These are phyloP conservation scores for Pyrrhoderma noxium DNA, from an alignment of 1,284 basidiomycete species.

Conservation along the genomic window DNA sequence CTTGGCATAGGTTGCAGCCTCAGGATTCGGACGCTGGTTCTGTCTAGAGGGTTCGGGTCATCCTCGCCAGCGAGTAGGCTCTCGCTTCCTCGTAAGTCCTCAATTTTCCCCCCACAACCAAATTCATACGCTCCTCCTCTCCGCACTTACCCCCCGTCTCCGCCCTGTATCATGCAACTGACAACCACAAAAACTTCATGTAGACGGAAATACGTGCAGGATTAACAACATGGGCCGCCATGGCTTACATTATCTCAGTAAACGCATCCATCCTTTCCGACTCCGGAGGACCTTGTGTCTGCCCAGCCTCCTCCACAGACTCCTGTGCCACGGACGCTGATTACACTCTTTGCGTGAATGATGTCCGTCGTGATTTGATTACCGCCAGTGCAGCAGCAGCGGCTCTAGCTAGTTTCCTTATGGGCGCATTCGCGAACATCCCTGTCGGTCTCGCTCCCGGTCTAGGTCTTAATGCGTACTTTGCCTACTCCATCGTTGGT, in stretches of 20 bases:
- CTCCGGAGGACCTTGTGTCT: slow-evolving; percentile 79
- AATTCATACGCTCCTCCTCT: too few species aligned
- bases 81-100: slow-evolving; percentile 60
- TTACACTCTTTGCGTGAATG: slow-evolving; percentile 62
- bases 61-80: slow-evolving; percentile 64
- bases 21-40: slow-evolving; percentile 74
- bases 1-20: slow-evolving; percentile 55
- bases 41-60: slow-evolving; percentile 78
- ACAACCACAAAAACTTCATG: neutral
- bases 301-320: slow-evolving; percentile 35
- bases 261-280: slow-evolving; percentile 73
- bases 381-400: slow-evolving; percentile 75
- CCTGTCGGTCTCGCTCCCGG: slow-evolving; percentile 79
- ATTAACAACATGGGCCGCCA: slow-evolving; percentile 72
- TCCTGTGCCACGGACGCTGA: slow-evolving; percentile 47
- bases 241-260: slow-evolving; percentile 77
- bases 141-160: neutral
- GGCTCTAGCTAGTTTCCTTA: slow-evolving; percentile 69
- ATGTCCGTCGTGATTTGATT: slow-evolving; percentile 67
- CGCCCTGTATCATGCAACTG: neutral
- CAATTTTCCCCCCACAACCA: neutral
- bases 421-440: slow-evolving; percentile 81
- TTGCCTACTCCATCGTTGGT: slow-evolving; percentile 84
- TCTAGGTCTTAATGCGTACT: slow-evolving; percentile 80
- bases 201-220: slow-evolving; percentile 79